phyloP scores from a whole-genome alignment of 2,329 filamentous ascomycete genomes.

The Trichoderma semiorbis region DNA sequence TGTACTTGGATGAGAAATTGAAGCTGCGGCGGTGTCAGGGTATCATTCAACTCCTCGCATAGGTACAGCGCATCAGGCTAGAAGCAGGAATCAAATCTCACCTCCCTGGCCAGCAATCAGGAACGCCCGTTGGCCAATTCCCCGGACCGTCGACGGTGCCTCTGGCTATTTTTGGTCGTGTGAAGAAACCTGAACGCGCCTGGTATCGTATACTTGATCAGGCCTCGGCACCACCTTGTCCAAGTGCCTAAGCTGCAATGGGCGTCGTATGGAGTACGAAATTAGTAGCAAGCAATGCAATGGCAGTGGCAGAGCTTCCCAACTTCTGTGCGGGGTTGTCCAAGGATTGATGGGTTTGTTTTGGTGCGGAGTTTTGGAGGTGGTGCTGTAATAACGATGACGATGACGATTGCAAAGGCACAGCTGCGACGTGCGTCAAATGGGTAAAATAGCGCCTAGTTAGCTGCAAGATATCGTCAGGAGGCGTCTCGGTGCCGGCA shows the following conservation, averaged over 20 bases:
- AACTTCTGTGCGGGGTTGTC: constrained; percentile 3
- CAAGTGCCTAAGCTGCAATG: background rate
- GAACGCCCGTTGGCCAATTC: constrained; percentile 2
- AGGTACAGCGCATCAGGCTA: background rate
- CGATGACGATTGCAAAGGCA: constrained; percentile 1
- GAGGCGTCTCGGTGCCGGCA: constrained; percentile 8
- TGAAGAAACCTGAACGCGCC: constrained; percentile 1
- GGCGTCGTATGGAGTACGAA: background rate
- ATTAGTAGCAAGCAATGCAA: background rate
- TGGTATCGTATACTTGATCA: background rate
- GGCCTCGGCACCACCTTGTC: background rate
- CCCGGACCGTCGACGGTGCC: background rate
- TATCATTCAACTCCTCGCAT: background rate
- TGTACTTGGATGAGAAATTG: background rate
- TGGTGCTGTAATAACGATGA: background rate
- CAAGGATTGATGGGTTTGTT: background rate
- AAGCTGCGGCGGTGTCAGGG: background rate
- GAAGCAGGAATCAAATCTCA: background rate
- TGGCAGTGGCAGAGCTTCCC: background rate
- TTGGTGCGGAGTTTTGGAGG: background rate
- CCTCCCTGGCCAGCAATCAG: background rate
- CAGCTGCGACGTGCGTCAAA: constrained; percentile 8
- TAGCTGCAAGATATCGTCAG: constrained; percentile 14
- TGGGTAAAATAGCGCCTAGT: background rate
- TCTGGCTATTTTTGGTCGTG: background rate